Evolutionary conservation across 2,329 filamentous ascomycete genomes (phyloP), one percentile per base, ranked within the genome.

Genomic region (Talaromyces sp.): DNA sequence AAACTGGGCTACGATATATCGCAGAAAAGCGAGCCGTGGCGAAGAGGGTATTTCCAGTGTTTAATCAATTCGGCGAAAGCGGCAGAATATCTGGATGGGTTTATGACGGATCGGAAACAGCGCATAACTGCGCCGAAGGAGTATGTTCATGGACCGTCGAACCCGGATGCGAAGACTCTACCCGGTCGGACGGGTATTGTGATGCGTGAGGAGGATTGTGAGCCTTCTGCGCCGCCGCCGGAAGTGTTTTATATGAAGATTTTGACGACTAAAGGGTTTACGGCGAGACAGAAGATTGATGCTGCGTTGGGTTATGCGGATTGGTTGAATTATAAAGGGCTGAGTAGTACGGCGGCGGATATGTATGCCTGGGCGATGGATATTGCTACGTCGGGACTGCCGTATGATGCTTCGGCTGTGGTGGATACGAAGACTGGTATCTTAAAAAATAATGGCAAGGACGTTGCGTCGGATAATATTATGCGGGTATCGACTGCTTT

Each of bases 281-380:
- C 86, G 0, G 84, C 86, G n/a, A 84, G 87, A 65, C 92, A 98
- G 77, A 89, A 88, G 72, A 82, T 97, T 61, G 89, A 94, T 65
- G 93, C 93, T 3, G 90, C 91, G 3, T 80, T 97, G 49, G 89
- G 89, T 1, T 96, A 93, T 74, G 94, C 90, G 1, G 89, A 91
- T 63, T 97, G 91, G 86, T 83, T 96, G 45, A 91, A 93, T 69
- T 94, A 87, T 79, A 94, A 93, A 78, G 83, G 86, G 1, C 76
- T 88, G 29, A 78, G 83, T 1, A 86, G 87, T 3, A 88, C 86
- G 0, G 89, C 92, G 0, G 84, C 87, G 63, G 86, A 90, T 68
- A 88, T 93, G 80, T 93, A 92, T 76, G 83, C 84, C 67, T 89
- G 91, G 84, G 92, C 89, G 0, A 80, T 97, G 47, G 87, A 91